Evolutionary conservation across 1,284 basidiomycete species (phyloP).

Genomic region (Cryptococcus sp.): DNA sequence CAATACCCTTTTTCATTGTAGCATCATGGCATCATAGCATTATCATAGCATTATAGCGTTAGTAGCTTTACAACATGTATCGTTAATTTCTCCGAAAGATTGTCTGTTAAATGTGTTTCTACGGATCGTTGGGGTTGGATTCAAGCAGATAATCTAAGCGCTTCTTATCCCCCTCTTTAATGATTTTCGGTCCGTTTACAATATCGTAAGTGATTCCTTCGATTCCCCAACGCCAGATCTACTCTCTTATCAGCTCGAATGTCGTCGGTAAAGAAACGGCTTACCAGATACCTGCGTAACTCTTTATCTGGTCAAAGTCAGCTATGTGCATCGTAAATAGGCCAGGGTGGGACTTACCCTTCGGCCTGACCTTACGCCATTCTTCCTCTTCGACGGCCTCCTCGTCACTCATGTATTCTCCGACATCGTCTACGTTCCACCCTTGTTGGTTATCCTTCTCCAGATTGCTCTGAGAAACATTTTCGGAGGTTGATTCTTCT

Average conservation of each 20-base stretch:
- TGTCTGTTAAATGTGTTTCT: too few relatives aligned
- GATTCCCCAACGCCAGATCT: constrained; percentile 32
- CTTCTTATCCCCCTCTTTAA: constrained; percentile 8
- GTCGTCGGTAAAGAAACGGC: neutral
- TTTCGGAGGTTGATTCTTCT: too few relatives aligned
- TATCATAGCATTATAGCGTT: too few relatives aligned
- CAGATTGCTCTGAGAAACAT: neutral
- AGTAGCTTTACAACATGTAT: too few relatives aligned
- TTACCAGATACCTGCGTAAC: constrained; percentile 24
- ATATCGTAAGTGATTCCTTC: constrained; percentile 31
- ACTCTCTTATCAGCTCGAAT: neutral
- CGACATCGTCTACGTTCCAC: constrained; percentile 7
- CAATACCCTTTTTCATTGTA: too few relatives aligned
- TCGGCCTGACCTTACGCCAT: constrained; percentile 23
- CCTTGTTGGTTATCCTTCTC: neutral
- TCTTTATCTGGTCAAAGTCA: constrained; percentile 19
- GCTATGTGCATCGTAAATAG: neutral
- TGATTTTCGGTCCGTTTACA: constrained; percentile 15
- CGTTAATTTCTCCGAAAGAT: too few relatives aligned
- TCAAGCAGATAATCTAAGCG: too few relatives aligned
- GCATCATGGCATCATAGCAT: too few relatives aligned
- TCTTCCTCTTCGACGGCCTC: constrained; percentile 17
- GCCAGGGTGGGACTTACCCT: constrained; percentile 8
- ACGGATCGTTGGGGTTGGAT: too few relatives aligned
- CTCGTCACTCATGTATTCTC: constrained; percentile 17